Percentiles rank a stretch among this genome's conserved stretches.
These are phyloP conservation scores for Suhomyces sp. DNA, from an alignment of 805 yeast species.

Conservation along the genomic window DNA sequence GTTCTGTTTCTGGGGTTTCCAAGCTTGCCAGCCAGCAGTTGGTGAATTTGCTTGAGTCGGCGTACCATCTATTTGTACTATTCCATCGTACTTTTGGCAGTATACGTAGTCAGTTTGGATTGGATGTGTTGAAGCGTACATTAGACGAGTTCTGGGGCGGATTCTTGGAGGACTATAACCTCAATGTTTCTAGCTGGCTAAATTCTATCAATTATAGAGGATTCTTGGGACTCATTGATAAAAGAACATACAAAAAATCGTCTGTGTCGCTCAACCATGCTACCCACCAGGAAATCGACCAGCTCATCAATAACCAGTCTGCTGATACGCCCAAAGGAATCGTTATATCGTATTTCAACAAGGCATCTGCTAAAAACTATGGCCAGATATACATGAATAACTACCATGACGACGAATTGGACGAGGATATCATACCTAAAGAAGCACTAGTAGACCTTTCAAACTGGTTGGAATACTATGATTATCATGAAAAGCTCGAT, in stretches of 20 bases:
- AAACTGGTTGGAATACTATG: slow-evolving; percentile 32
- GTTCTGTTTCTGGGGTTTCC: slow-evolving; percentile 19
- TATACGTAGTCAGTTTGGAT: slow-evolving; percentile 15
- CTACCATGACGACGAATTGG: background rate
- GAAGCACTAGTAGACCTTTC: slow-evolving; percentile 21
- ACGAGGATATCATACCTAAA: slow-evolving; percentile 7
- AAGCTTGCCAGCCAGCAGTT: slow-evolving; percentile 25
- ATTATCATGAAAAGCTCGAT: slow-evolving; percentile 24
- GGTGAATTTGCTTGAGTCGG: slow-evolving; percentile 15
- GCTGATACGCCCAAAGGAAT: slow-evolving; percentile 17
- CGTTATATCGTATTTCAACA: slow-evolving; percentile 26
- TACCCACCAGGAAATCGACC: slow-evolving; percentile 18
- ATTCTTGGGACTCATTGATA: slow-evolving; percentile 27
- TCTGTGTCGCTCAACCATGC: slow-evolving; percentile 18
- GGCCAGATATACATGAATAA: slow-evolving; percentile 26
- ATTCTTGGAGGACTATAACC: slow-evolving; percentile 25
- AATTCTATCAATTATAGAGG: slow-evolving; percentile 34
- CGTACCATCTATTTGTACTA: slow-evolving; percentile 26
- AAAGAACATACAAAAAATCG: slow-evolving; percentile 26
- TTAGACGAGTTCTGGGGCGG: slow-evolving; percentile 28
- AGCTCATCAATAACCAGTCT: slow-evolving; percentile 6
- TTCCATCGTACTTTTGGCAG: slow-evolving; percentile 23
- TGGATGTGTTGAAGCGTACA: slow-evolving; percentile 12
- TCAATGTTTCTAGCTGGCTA: slow-evolving; percentile 29
- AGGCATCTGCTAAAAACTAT: slow-evolving; percentile 25